Evolutionary conservation across 2,329 filamentous ascomycete genomes (phyloP), one percentile per base, ranked within the genome.

Genomic region (Scopulariopsis brevicaulis): DNA sequence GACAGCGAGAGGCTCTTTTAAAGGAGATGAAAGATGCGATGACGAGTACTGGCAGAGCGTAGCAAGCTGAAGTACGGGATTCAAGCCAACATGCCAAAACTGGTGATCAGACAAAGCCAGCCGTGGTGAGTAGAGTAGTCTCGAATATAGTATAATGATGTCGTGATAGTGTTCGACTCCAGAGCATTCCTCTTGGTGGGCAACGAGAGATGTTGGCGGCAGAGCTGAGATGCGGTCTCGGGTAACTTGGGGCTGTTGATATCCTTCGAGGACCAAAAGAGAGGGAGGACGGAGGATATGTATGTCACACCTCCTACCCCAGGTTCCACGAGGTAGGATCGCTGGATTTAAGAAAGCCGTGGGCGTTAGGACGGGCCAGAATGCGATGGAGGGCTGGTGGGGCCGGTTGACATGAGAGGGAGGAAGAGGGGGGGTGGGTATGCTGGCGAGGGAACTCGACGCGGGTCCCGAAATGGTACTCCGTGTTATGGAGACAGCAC

Each of bases 311-410:
- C 58, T 12, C 55, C 60, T 55, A 62, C 61, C 59, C 61, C 61
- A 64, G 61, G 61, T 60, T 60, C 61, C 62, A 63, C 57, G 63
- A 63, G 63, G 62, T 56, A 65, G 62, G 62, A 63, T 57, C 55
- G 55, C 63, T 59, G 63, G 65, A 64, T 65, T 51, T 70, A 69
- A 73, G 71, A 70, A 68, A 68, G 68, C 66, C 62, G 67, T 69
- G 63, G 66, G 64, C 64, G 67, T 69, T 43, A 40, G 22, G 40
- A 53, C n/a, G 34, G 48, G 32, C 12, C 34, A n/a, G 40, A 12
- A 14, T 51, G 50, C 46, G 46, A 52, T 57, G 55, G 48, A 52
- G 48, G 46, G 46, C 40, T 52, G 24, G 55, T 57, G 70, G 70
- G 68, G 68, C 61, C 58, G 48, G 18, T 20, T 25, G 34, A 53